A percentile compares a stretch with the other conserved stretches of the same genome.
These are phyloP conservation scores for Inonotus hispidus DNA, from an alignment of 1,284 basidiomycete species.

Conservation along the genomic window DNA sequence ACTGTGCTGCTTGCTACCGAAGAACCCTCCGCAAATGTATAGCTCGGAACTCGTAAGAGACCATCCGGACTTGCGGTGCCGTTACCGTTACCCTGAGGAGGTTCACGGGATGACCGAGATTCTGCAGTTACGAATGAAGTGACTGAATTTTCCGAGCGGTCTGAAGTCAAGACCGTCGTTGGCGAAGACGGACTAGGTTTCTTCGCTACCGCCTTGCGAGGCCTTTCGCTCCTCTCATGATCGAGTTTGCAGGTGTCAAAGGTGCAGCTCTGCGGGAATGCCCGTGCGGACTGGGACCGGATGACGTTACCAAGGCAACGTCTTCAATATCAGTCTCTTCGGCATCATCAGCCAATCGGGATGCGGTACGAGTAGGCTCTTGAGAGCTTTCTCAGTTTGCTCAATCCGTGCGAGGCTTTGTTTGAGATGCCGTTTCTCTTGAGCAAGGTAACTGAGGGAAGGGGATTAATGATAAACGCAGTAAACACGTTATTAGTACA, in stretches of 20 bases:
- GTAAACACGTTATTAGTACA: background rate
- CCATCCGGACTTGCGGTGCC: background rate
- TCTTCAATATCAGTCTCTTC: background rate
- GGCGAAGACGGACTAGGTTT: background rate
- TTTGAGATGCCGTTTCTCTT: conserved; percentile 1
- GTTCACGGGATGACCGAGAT: background rate
- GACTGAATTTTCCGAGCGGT: background rate
- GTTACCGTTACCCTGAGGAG: background rate
- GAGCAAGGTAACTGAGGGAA: background rate
- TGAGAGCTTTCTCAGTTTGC: background rate
- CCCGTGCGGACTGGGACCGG: background rate
- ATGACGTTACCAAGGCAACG: background rate
- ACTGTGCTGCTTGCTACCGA: background rate
- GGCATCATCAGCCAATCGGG: background rate
- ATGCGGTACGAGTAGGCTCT: conserved; percentile 1
- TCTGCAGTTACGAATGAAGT: background rate
- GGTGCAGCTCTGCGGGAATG: background rate
- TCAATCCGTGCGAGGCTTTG: background rate
- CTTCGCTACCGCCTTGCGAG: background rate
- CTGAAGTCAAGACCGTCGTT: background rate
- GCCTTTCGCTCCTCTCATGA: background rate
- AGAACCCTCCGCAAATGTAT: conserved; percentile 4
- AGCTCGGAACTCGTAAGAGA: background rate
- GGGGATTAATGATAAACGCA: background rate
- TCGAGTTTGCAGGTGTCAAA: background rate